phyloP scores from a whole-genome alignment of 202 grass and related monocot genomes.

The Dendrocalamus latiflorus region DNA sequence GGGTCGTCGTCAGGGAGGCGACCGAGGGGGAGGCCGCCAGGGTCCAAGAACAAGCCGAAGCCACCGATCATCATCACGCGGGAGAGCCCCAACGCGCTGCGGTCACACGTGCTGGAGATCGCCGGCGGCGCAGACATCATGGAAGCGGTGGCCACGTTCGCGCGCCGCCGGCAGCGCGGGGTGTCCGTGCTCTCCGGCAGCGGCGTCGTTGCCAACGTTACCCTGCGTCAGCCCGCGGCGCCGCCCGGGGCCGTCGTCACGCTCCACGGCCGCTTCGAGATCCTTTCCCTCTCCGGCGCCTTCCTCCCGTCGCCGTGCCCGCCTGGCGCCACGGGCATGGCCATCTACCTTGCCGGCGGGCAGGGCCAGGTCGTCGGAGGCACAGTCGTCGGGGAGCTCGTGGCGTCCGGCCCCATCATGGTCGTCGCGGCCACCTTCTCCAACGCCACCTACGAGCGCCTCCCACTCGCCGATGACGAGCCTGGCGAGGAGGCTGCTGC shows the following conservation, averaged over 20 bases:
- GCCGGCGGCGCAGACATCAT: conserved; percentile 61
- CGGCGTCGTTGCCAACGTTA: conserved; percentile 63
- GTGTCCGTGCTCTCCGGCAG: conserved; percentile 69
- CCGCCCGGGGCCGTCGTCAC: conserved; percentile 53
- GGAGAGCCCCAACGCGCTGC: conserved; percentile 70
- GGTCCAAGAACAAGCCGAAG: conserved; percentile 81
- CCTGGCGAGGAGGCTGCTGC: not conserved
- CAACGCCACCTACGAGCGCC: conserved; percentile 68
- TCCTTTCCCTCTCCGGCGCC: conserved; percentile 66
- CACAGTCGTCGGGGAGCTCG: conserved; percentile 49
- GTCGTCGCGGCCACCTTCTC: conserved; percentile 64
- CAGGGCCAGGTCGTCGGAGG: conserved; percentile 73
- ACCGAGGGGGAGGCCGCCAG: conserved; percentile 54
- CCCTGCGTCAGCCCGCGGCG: conserved; percentile 52
- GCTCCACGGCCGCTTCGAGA: conserved; percentile 77
- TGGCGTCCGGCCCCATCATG: conserved; percentile 62
- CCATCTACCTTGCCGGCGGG: conserved; percentile 60
- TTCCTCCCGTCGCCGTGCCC: conserved; percentile 65
- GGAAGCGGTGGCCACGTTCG: conserved; percentile 51
- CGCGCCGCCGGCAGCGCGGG: conserved; percentile 57
- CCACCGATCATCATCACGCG: conserved; percentile 69
- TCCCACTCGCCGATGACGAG: conserved; percentile 52
- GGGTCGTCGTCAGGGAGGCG: conserved; percentile 24
- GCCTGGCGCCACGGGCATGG: conserved; percentile 49
- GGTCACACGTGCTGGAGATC: conserved; percentile 68